These are phyloP conservation scores for Cladophialophora carrionii DNA, from an alignment of 2,329 filamentous ascomycete species.

Conservation along the genomic window DNA sequence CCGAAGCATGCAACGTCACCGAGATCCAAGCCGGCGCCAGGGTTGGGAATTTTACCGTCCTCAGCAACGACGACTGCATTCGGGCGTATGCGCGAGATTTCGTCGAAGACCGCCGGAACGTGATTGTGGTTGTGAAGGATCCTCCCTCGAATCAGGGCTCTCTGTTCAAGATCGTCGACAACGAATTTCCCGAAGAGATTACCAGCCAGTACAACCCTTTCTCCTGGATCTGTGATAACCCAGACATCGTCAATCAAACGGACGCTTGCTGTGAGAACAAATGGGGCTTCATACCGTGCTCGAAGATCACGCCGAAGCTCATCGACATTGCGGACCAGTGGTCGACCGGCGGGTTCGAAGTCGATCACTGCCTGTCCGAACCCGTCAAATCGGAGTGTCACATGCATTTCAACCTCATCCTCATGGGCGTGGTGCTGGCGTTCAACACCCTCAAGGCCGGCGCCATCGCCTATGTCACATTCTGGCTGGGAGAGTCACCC, in stretches of 20 bases:
- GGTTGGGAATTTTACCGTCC: constrained; percentile 18
- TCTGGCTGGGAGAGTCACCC: constrained; percentile 31
- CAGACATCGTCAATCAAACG: constrained; percentile 30
- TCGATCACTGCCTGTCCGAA: constrained; percentile 38
- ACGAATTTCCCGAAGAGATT: constrained; percentile 33
- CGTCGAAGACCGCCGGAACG: constrained; percentile 34
- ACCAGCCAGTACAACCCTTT: constrained; percentile 32
- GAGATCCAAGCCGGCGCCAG: constrained; percentile 26
- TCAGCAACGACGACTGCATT: constrained; percentile 34
- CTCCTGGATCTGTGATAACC: constrained; percentile 36
- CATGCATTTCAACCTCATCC: constrained; percentile 35
- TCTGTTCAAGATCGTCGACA: constrained; percentile 26
- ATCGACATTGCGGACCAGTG: constrained; percentile 28
- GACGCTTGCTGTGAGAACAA: constrained; percentile 29
- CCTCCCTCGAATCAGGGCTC: constrained; percentile 27
- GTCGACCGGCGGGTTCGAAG: constrained; percentile 27
- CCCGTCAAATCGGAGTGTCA: constrained; percentile 32
- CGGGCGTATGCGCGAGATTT: constrained; percentile 32
- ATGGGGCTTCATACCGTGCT: constrained; percentile 29
- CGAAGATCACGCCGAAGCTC: constrained; percentile 31
- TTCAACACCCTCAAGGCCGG: constrained; percentile 37
- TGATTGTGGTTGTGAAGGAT: constrained; percentile 35
- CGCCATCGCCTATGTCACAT: constrained; percentile 31
- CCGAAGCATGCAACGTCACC: constrained; percentile 29
- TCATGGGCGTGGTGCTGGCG: constrained; percentile 35